Base-by-base conservation (phyloP, 2,329 filamentous ascomycete species). In the Xylaria hypoxylon region DNA sequence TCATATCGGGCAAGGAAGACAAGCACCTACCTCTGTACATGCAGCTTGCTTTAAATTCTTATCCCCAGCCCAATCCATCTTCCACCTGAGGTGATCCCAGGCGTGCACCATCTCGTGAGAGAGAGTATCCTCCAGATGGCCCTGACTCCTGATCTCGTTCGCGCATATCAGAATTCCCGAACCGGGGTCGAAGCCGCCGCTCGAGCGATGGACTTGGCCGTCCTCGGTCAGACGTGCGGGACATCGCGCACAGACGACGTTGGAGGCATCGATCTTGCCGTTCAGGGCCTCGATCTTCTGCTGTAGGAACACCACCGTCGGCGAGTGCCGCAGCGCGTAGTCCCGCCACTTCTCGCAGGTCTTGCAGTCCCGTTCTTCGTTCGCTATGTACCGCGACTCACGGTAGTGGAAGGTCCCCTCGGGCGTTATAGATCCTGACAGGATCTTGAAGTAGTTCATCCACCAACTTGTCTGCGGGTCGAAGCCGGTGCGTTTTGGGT, bases 71-170 rank as follows among this genome's bases (percentile, higher is more conserved):
- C 92, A 92, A 76, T 98, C 91, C 50, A 97, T 89, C 80, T 97
- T 96, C 84, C 93, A 99, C 70, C 95, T 84, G 73, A 98, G 77
- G 78, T 97, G 92, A 78, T 99, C 96, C 85, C 94, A 98, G 1
- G 94, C 94, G 79, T 99, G 96, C 59, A 99, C 92, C 93, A 99
- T 96, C 82, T 99, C 96, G 80, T 99, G 96, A 31, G 94, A 90
- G 75, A 99, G 83, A 11, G 94, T 97, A 78, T 99, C 96, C 82
- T 99, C 96, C 72, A 97, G 79, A 77, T 97, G 93, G 35, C 90
- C 89, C 64, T 89, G 84, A 76, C 93, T 89, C 65, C 90, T 85
- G 77, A 98, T 88, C 80, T 96, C 90, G 80, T 99, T 99, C 58
- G 96, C 93, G 80, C 96, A 99, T 24, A 99, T 85, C 76, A 96